These are phyloP conservation scores for Trichoderma asperellum DNA, from an alignment of 2,329 filamentous ascomycete species.

Conservation along the genomic window DNA sequence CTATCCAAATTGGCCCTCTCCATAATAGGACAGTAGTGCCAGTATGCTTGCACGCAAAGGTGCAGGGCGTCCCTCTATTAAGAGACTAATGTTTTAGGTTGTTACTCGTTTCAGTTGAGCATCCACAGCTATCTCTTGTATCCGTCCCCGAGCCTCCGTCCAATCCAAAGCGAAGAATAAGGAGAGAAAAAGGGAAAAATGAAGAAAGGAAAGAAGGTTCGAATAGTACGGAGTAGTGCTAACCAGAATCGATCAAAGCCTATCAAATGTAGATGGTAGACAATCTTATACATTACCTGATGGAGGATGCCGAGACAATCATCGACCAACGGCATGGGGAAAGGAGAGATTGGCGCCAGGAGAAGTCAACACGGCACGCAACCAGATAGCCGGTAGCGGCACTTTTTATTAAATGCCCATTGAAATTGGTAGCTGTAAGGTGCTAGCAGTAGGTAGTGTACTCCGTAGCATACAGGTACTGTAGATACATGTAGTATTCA, in stretches of 20 bases:
- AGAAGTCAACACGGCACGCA: slow-evolving; percentile 6
- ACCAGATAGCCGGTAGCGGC: slow-evolving; percentile 2
- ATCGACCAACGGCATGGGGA: not conserved
- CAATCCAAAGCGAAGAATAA: too few relatives aligned
- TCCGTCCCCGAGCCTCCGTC: not conserved
- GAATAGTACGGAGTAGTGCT: not conserved
- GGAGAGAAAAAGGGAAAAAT: not conserved
- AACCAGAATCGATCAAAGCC: not conserved
- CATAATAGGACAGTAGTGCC: not conserved
- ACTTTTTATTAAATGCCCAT: not conserved
- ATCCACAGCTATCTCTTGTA: not conserved
- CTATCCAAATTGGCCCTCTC: not conserved
- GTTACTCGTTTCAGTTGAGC: slow-evolving; percentile 21
- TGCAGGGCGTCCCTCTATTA: slow-evolving; percentile 19
- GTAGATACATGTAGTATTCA: too few relatives aligned
- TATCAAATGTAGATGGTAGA: not conserved
- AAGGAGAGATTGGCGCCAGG: not conserved
- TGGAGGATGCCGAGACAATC: not conserved
- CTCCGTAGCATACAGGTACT: not conserved
- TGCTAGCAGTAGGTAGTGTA: too few relatives aligned
- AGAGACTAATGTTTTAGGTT: slow-evolving; percentile 12
- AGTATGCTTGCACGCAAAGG: not conserved
- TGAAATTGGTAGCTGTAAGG: not conserved
- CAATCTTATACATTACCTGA: not conserved
- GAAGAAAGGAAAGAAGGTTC: not conserved